Evolutionary conservation across 495 filamentous ascomycete species (phyloP), one percentile per base, ranked within the genome.

Genomic region (Cercophora scortea): DNA sequence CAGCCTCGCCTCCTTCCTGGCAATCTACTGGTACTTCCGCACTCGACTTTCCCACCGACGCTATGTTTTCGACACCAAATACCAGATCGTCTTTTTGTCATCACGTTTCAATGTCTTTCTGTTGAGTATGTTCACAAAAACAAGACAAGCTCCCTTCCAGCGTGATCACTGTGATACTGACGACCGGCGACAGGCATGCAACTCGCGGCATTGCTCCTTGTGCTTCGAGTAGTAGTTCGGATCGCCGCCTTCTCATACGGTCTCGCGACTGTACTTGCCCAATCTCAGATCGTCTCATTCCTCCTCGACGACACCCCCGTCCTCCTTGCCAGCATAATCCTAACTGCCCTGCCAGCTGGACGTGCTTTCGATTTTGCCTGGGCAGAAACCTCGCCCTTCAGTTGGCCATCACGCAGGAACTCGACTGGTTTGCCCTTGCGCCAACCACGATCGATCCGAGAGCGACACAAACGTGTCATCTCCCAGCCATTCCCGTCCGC

Each of bases 261-360:
- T 13, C 49, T 68, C 7, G 36, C 38, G 8, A 57, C 56, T 25
- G 8, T 48, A 34, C 55, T 70, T 0, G 59, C 63, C 16, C 57
- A 59, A 34, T 65, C 66, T n/a, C 56, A 62, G 40, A 25, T 52
- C 15, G 40, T 63, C 32, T 56, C 65, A 6, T 52, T 70, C 6
- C 40, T 72, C 38, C 60, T 75, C 32, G 69, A 77, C 53, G 72
- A 68, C 25, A 52, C 63, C 9, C 55, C 64, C 51, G 62, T 74
- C 32, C 56, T 73, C 8, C 40, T 74, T 7, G 60, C 64, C 4
- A 45, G 43, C 19, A 39, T 69, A 13, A 54, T 71, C 9, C 49
- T 73, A 1, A 50, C 54, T 3, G 36, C 47, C 25, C 45, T 45
- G 8, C 61, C 64, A 1, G 55, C 55, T 1, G 67, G 67, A 8